A percentile compares a stretch with the other conserved stretches of the same genome.
Evolutionary conservation across 805 yeast genomes (phyloP).

Genomic region (Priceomyces medius): DNA sequence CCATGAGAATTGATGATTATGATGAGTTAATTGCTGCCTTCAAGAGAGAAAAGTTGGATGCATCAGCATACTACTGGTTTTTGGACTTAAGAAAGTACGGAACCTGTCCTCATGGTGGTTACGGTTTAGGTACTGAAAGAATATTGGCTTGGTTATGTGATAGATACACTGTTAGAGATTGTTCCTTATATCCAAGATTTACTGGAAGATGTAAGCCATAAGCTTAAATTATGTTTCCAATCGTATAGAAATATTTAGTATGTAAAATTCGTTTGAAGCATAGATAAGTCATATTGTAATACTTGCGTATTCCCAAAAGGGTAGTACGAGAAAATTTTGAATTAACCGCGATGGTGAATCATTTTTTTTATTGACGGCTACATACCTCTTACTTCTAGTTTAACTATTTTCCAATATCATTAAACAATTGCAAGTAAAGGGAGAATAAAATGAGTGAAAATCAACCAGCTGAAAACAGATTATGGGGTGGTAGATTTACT

Average conservation of each 20-base stretch:
- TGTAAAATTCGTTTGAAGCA: constrained; percentile 1
- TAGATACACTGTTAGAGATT: constrained; percentile 97
- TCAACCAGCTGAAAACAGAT: constrained; percentile 63
- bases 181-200: constrained; percentile 96
- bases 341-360: constrained; percentile 10
- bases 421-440: neutral
- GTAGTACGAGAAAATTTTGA: constrained; percentile 2
- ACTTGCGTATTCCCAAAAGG: constrained; percentile 1
- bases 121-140: constrained; percentile 98
- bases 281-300: neutral
- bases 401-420: neutral
- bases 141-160: constrained; percentile 97
- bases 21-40: constrained; percentile 88
- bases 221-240: constrained; percentile 3
- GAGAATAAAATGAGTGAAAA: constrained; percentile 25
- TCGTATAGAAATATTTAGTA: neutral
- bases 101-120: constrained; percentile 98
- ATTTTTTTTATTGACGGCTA: constrained; percentile 1
- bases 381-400: constrained; percentile 2
- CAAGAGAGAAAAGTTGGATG: constrained; percentile 86
- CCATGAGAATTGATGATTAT: constrained; percentile 87
- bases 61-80: constrained; percentile 91
- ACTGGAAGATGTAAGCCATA: constrained; percentile 97
- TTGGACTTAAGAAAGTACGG: constrained; percentile 95
- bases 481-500: constrained; percentile 99